Evolutionary conservation across 2,329 filamentous ascomycete species (phyloP).

Genomic region (Colletotrichum somersetense): DNA sequence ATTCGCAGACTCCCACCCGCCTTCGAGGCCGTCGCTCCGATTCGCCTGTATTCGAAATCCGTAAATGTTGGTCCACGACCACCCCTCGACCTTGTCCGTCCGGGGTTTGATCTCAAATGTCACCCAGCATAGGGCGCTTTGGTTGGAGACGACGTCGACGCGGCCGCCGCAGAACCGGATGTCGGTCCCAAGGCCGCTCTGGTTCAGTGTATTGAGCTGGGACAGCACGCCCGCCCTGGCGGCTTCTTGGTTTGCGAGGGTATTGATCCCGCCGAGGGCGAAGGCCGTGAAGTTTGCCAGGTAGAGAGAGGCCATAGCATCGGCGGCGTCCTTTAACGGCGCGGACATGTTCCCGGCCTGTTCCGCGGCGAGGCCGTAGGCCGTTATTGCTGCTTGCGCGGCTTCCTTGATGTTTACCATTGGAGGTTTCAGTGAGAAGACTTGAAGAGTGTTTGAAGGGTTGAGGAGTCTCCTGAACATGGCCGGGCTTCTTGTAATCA

Average conservation of each 20-base stretch:
- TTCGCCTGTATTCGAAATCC: conserved; percentile 16
- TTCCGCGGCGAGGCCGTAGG: conserved; percentile 24
- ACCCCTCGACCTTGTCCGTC: background rate
- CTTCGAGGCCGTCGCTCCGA: conserved; percentile 39
- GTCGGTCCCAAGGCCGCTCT: conserved; percentile 40
- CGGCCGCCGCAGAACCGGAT: conserved; percentile 9
- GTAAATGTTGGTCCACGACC: conserved; percentile 31
- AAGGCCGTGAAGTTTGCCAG: conserved; percentile 33
- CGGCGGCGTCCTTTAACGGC: conserved; percentile 1
- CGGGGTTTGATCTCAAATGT: conserved; percentile 29
- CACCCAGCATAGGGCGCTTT: conserved; percentile 32
- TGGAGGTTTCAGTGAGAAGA: background rate
- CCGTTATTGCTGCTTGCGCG: conserved; percentile 21
- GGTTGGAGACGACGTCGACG: conserved; percentile 24
- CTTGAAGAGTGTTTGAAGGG: no score
- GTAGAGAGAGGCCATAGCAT: conserved; percentile 13
- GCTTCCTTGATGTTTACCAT: conserved; percentile 35
- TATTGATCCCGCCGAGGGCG: background rate
- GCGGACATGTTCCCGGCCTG: conserved; percentile 20
- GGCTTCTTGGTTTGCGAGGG: background rate
- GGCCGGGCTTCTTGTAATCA: background rate
- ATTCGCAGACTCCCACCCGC: conserved; percentile 43
- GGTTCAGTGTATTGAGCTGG: conserved; percentile 9
- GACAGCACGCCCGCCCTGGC: conserved; percentile 4
- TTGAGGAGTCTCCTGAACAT: background rate